Base-by-base conservation (phyloP, 1,284 basidiomycete genomes). In the Fistulinella staudtii region DNA sequence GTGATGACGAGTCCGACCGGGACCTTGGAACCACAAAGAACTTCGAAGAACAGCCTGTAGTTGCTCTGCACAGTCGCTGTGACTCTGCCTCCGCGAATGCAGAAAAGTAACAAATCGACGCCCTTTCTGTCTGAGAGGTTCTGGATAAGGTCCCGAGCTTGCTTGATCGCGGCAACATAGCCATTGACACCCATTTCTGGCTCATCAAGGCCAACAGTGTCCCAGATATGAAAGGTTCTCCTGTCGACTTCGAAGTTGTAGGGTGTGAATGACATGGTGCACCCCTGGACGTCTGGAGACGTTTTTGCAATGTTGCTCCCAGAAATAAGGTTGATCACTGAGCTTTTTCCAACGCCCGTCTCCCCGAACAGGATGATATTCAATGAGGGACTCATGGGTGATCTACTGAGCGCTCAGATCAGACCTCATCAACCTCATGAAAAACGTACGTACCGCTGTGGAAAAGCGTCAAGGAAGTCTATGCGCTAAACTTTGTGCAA, bases 141-240 rank as follows among this genome's bases (percentile, higher is more conserved):
- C 10, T 55, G 48, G 45, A 74, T 55, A 13, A 74, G 63, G 0
- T 49, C 44, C 44, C 53, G 64, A n/a, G 71, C 61, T 41, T 66
- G 53, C 20, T 60, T 55, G 43, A 74, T 61, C 2, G 68, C 66
- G 0, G 64, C 41, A 39, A 63, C 38, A 50, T 56, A 48, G 47
- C 57, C 36, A 20, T 55, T 41, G 57, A 55, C 30, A 7, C 54
- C 36, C 57, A 60, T 27, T 37, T 53, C 54, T 1, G 66, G 63
- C 28, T 71, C 67, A 29, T 70, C 55, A 9, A 73, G 61, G 14
- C 72, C 71, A 5, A 63, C 62, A 2, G 70, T 70, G 39, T 72
- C 71, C 61, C 62, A 73, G 39, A 73, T 46, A 7, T 45, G 53
- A 39, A 59, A 43, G 14, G 22, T 33, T 14, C 48, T 43, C 2